Evolutionary conservation across 805 yeast species (phyloP).

Genomic region (Kodamaea kaohsiungensis): DNA sequence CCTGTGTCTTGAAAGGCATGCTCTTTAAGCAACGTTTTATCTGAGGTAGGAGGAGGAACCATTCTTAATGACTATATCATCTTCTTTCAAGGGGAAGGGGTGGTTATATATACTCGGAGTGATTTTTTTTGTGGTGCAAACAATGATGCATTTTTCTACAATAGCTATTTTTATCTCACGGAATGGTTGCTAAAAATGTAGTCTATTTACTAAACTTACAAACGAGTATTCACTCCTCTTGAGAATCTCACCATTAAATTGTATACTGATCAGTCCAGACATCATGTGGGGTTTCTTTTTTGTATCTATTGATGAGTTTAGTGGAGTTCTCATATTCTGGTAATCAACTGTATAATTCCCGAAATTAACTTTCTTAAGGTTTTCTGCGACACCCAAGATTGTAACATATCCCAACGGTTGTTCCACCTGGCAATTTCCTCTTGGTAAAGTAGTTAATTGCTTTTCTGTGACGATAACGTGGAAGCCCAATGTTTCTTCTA

Average conservation of each 20-base stretch:
- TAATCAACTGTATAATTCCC: slow-evolving; percentile 14
- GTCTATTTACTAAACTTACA: background rate
- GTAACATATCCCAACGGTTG: slow-evolving; percentile 22
- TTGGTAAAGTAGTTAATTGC: slow-evolving; percentile 12
- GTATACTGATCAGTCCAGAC: slow-evolving; percentile 18
- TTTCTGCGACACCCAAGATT: slow-evolving; percentile 20
- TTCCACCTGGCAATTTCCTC: slow-evolving; percentile 17
- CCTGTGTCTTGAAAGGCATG: slow-evolving; percentile 34
- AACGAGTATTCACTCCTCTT: background rate
- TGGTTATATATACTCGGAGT: background rate
- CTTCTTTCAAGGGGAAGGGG: background rate
- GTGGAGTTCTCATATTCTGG: slow-evolving; percentile 16
- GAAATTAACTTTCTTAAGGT: slow-evolving; percentile 18
- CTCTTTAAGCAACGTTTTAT: slow-evolving; percentile 21
- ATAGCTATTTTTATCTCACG: background rate
- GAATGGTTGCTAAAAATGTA: background rate
- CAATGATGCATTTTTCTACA: background rate
- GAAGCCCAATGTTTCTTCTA: slow-evolving; percentile 18
- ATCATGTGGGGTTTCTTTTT: slow-evolving; percentile 15
- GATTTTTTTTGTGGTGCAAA: background rate
- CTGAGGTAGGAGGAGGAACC: slow-evolving; percentile 23
- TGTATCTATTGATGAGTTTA: slow-evolving; percentile 18
- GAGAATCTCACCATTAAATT: slow-evolving; percentile 12
- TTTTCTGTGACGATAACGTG: slow-evolving; percentile 16
- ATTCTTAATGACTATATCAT: background rate